Conservation (phyloP, 352 stramenopile genomes). For the Phytophthora podocarpi region DNA sequence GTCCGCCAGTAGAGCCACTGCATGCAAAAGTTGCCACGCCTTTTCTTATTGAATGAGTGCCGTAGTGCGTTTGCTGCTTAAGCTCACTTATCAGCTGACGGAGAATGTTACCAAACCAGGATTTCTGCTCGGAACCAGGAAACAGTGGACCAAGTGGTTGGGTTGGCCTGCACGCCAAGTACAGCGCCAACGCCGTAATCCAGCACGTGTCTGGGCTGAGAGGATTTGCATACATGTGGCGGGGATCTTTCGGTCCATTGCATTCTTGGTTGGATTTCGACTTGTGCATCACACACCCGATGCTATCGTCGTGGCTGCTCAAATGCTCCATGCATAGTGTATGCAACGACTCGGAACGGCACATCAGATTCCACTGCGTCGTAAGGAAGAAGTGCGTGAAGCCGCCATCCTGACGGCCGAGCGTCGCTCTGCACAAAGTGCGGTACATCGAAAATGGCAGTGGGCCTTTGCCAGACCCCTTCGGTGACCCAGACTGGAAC, state of each 20-base stretch:
- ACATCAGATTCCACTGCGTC: constrained; percentile 32
- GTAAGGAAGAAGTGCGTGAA: constrained; percentile 30
- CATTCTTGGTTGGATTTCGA: constrained; percentile 27
- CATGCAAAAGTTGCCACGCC: constrained; percentile 19
- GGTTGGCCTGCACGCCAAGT: constrained; percentile 1
- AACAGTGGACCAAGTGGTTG: not conserved
- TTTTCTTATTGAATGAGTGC: constrained; percentile 26
- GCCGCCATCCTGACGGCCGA: not conserved
- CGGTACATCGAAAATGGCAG: not conserved
- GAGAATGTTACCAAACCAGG: no score
- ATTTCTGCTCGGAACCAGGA: constrained; percentile 4
- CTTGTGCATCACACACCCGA: constrained; percentile 27
- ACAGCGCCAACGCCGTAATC: not conserved
- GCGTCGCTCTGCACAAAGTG: not conserved
- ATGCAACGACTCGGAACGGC: no score
- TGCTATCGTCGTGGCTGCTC: constrained; percentile 2
- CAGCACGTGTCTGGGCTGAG: constrained; percentile 1
- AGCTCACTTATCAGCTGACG: no score
- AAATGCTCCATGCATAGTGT: constrained; percentile 16
- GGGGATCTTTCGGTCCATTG: constrained; percentile 4
- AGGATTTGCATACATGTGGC: constrained; percentile 1
- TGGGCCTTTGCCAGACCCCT: constrained; percentile 1
- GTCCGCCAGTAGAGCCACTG: constrained; percentile 8
- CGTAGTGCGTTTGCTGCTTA: no score
- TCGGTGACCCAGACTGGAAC: not conserved